Conservation (phyloP, 2,329 filamentous ascomycete genomes). For the Nemania sp. region DNA sequence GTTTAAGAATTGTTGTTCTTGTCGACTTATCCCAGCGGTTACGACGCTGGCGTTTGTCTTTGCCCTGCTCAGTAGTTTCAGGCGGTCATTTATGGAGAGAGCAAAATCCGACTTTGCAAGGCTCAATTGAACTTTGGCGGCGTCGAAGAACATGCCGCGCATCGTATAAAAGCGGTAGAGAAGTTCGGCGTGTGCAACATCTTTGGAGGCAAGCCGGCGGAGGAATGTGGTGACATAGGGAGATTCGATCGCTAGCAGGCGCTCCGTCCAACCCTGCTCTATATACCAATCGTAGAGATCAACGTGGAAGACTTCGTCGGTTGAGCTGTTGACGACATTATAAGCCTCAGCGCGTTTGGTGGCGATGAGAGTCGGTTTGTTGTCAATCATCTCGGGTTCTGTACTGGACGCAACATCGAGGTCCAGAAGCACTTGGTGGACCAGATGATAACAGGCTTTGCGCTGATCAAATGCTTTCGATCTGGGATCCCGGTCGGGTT, state of each 20-base stretch:
- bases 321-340: conserved; percentile 81
- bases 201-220: conserved; percentile 70
- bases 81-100: conserved; percentile 80
- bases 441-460: conserved; percentile 80
- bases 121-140: conserved; percentile 81
- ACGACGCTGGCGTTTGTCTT: conserved; percentile 90
- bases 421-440: conserved; percentile 77
- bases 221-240: conserved; percentile 86
- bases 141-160: conserved; percentile 79
- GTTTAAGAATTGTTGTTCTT: conserved; percentile 81
- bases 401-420: conserved; percentile 72
- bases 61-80: conserved; percentile 86
- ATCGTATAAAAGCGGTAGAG: conserved; percentile 92
- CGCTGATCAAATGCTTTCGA: conserved; percentile 69
- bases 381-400: conserved; percentile 76
- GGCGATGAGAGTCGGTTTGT: conserved; percentile 72
- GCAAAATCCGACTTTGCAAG: conserved; percentile 82
- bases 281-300: conserved; percentile 99
- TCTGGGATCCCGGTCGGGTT: conserved; percentile 71
- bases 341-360: conserved; percentile 88
- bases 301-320: conserved; percentile 93
- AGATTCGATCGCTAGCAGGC: conserved; percentile 82
- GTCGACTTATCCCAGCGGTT: conserved; percentile 74
- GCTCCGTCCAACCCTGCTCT: conserved; percentile 78
- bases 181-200: conserved; percentile 81